Base-by-base conservation (phyloP, 1,284 basidiomycete species). In the Taiwanofungus camphoratus region DNA sequence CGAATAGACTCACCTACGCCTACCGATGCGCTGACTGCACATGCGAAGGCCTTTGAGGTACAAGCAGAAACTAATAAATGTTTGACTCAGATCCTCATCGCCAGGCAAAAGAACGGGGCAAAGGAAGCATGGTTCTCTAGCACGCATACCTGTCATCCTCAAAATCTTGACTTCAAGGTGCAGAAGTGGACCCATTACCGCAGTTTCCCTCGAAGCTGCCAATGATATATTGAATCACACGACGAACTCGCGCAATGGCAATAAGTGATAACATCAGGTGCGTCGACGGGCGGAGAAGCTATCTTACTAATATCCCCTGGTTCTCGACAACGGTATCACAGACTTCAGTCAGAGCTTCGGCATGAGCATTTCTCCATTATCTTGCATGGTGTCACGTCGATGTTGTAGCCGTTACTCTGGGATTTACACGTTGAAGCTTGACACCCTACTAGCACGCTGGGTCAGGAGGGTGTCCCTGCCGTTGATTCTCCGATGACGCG, bases 341-440 rank as follows among this genome's bases (percentile, higher is more conserved):
- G 86, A 89, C 55, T 9, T 83, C 79, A 21, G 71, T 92, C 19
- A 72, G 88, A 2, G 78, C 85, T 16, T 88, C 89, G 0, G 77
- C 86, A 5, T 79, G 77, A 51, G 89, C 7, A 64, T 87, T 50
- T 20, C 41, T 13, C 3, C 18, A 5, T 12, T 21, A 24, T 27
- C 21, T 35, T 21, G 33, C 40, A 18, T 23, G n/a, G n/a, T n/a
- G n/a, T n/a, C n/a, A n/a, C n/a, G n/a, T n/a, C n/a, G n/a, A n/a
- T n/a, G n/a, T n/a, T n/a, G n/a, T 31, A 63, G 61, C 15, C 59
- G 60, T 44, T 59, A 57, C 33, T 59, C 59, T 5, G 59, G 60
- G 5, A 50, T 60, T 22, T 61, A 63, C 41, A 53, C 60, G 11
- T 57, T 63, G 52, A 63, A 63, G 45, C 58, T 7, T 79, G 79